Base-by-base conservation (phyloP, 2,329 filamentous ascomycete species). In the Macrophomina tecta region DNA sequence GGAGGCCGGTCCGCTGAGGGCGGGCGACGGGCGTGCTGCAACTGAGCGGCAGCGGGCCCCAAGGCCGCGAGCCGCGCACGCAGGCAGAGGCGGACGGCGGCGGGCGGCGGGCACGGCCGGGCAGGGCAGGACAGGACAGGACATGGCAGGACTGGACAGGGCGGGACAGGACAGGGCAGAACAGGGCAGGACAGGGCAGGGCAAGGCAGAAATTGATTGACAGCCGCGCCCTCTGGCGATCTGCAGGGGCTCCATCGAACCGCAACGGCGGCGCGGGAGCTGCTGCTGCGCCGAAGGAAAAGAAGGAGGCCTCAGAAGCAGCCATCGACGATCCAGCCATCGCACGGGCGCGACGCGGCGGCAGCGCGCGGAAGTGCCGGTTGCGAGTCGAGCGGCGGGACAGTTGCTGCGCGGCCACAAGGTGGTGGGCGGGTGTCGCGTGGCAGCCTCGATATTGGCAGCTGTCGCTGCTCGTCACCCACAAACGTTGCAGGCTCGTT, bases 241-340 rank as follows among this genome's bases (percentile, higher is more conserved):
- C 58, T 62, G 58, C 58, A 62, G 45, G 58, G 58, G 58, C 42
- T 48, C 42, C 58, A 62, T 14, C 45, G 32, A 61, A 61, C 16
- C 56, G 28, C 40, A 61, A 45, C 55, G 55, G 55, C 55, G 55
- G 42, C 16, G 16, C 42, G 11, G 42, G 42, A 38, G 28, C 23
- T 14, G 51, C 9, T 36, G 51, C 51, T 28, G 28, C 51, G 51
- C 23, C 23, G 36, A 38, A 12, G 36, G 36, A 38, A 12, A 38
- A 38, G 36, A 12, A 38, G 36, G 6, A 7, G 36, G 36, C 36
- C 36, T 38, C 36, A 38, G 36, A 38, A 7, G 5, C 32, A 36
- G 12, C 34, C 52, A 58, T 58, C 55, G 38, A 42, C 55, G 55
- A 58, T 58, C 36, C 55, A 16, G 56, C 40, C 56, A 34, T 18